Evolutionary conservation across 2,329 filamentous ascomycete genomes (phyloP).

Genomic region (Furcasterigmium furcatum): DNA sequence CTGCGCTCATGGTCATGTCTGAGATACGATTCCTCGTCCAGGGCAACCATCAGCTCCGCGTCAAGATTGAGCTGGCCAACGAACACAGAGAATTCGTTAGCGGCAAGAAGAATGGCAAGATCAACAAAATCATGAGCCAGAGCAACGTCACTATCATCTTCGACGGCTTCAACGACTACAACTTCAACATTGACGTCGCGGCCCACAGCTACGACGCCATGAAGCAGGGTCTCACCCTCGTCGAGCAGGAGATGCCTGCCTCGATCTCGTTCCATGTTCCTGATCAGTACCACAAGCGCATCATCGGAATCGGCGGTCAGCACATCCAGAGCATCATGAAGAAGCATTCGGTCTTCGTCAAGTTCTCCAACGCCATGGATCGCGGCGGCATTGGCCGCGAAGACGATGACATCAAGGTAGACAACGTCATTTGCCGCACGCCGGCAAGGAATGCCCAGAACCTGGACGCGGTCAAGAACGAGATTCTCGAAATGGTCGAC

Average conservation of each 20-base stretch:
- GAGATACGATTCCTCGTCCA: constrained; percentile 86
- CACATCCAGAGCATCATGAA: constrained; percentile 99
- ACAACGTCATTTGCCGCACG: constrained; percentile 98
- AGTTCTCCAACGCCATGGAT: constrained; percentile 99
- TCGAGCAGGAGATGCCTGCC: constrained; percentile 98
- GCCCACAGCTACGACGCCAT: constrained; percentile 89
- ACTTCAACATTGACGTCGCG: constrained; percentile 98
- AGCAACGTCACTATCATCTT: constrained; percentile 99
- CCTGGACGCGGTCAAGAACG: constrained; percentile 93
- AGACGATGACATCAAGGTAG: constrained; percentile 96
- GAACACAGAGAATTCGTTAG: constrained; percentile 99
- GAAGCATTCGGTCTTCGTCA: constrained; percentile 99
- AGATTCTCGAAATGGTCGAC: constrained; percentile 99
- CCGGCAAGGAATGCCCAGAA: constrained; percentile 96
- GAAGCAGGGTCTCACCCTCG: constrained; percentile 85
- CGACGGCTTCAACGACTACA: constrained; percentile 98
- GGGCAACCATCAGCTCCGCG: constrained; percentile 86
- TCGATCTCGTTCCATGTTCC: constrained; percentile 99
- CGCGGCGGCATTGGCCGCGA: constrained; percentile 87
- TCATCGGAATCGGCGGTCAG: constrained; percentile 96
- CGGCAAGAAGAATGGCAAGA: constrained; percentile 99
- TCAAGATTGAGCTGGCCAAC: constrained; percentile 98
- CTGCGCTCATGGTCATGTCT: constrained; percentile 89
- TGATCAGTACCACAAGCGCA: constrained; percentile 98
- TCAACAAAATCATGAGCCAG: constrained; percentile 99